Conservation (phyloP, 495 filamentous ascomycete species). For the Hypoxylon fuscum region DNA sequence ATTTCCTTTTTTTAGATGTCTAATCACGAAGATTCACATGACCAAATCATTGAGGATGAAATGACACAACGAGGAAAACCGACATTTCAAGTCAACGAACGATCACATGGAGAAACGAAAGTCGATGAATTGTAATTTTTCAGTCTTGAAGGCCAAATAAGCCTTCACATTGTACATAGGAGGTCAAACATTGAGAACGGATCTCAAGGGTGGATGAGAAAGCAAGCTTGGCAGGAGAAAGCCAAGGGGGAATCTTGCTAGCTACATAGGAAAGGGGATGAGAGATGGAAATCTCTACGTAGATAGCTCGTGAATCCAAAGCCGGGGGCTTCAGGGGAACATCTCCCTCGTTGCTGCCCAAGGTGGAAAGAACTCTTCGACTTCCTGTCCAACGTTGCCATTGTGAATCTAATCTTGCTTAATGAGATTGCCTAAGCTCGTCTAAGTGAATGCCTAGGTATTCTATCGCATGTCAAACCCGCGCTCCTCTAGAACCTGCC, state of each 20-base stretch:
- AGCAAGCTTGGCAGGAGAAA: constrained; percentile 6
- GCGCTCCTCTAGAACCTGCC: not conserved
- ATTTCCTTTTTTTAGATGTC: constrained; percentile 12
- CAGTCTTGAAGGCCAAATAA: too few species aligned
- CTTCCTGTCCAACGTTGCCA: not conserved
- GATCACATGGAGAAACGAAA: constrained; percentile 21
- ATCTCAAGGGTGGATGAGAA: not conserved
- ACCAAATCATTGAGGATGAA: constrained; percentile 10
- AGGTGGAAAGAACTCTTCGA: not conserved
- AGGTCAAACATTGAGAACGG: constrained; percentile 20
- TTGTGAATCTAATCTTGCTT: not conserved
- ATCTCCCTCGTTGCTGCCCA: not conserved
- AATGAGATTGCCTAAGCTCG: not conserved
- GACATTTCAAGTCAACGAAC: constrained; percentile 10
- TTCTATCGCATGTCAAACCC: not conserved
- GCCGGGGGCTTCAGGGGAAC: constrained; percentile 6
- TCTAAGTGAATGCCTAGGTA: not conserved
- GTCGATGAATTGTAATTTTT: not conserved
- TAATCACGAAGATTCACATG: constrained; percentile 23
- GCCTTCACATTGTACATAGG: constrained; percentile 33
- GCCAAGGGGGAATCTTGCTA: not conserved
- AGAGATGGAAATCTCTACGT: not conserved
- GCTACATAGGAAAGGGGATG: too few species aligned
- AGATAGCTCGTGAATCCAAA: constrained; percentile 24
- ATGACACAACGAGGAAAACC: constrained; percentile 10